Evolutionary conservation across 2,329 filamentous ascomycete species (phyloP), one percentile per base, ranked within the genome.

Genomic region (Daldinia sp.): DNA sequence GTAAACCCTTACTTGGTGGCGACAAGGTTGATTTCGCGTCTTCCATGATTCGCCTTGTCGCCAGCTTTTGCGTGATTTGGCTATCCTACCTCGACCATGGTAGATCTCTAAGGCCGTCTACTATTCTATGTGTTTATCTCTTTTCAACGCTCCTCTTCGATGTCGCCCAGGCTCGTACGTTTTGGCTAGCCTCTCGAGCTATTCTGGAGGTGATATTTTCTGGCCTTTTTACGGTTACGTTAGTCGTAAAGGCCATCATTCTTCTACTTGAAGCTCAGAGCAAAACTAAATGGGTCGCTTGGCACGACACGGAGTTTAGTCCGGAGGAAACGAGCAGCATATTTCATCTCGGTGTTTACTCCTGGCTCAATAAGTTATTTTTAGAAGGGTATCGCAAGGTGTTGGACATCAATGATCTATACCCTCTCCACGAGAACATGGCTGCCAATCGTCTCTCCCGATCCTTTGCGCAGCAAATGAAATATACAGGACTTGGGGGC

Each of bases 141-240:
- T 66, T 79, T 6, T 37, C 80, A 2, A 79, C 79, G 0, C 63
- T 81, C 0, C 65, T 84, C 1, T 76, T 83, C 27, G 82, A 85
- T 47, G 67, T 78, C 4, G 76, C 76, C 0, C 79, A 79, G 60
- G 71, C 72, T 0, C 75, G 83, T 7, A 83, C 82, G 0, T 68
- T 78, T 5, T 83, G 80, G 77, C 72, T 84, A 3, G 61, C 58
- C 2, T 56, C 58, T 4, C 56, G 52, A 1, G 54, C 47, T 10
- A 37, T 48, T 9, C 23, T 50, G 1, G 69, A 71, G 29, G 9
- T 66, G 15, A 47, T 53, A 1, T 67, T 68, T 13, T 54, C 60
- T 3, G 53, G 50, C 25, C 32, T 71, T 10, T 64, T 61, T 9
- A 68, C 67, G 4, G 51, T 65, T 17, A 48, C 65, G 4, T 15